phyloP scores from a whole-genome alignment of 768 basidiomycete genomes.

The Hysterangium stoloniferum region DNA sequence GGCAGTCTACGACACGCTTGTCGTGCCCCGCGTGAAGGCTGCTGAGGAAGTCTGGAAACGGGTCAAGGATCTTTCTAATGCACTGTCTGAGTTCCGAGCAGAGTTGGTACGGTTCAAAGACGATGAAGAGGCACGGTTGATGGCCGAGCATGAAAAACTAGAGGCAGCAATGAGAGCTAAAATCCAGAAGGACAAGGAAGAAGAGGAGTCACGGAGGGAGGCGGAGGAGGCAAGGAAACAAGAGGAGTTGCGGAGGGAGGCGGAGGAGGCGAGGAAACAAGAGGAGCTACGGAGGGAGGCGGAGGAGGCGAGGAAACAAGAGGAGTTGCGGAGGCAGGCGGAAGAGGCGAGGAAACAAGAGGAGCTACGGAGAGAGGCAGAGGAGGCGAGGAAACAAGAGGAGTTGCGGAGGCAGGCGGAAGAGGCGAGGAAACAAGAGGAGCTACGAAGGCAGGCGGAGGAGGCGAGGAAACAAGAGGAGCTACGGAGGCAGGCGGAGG shows the following conservation, averaged over 20 bases:
- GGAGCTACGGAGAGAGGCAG: conserved; percentile 5
- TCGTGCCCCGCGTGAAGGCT: conserved; percentile 39
- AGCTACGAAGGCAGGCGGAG: conserved; percentile 25
- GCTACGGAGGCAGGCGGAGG: conserved; percentile 15
- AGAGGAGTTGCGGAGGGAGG: conserved; percentile 25
- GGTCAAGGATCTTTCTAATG: too few relatives aligned
- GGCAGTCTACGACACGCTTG: conserved; percentile 39
- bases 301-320: conserved; percentile 5
- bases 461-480: conserved; percentile 14
- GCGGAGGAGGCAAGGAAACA: conserved; percentile 28
- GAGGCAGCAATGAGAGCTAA: conserved; percentile 19
- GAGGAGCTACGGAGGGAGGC: conserved; percentile 17
- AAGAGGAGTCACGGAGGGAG: conserved; percentile 20
- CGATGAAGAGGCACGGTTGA: conserved; percentile 19
- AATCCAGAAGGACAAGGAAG: conserved; percentile 17
- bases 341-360: conserved; percentile 24
- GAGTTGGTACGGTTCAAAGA: conserved; percentile 18
- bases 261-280: conserved; percentile 23
- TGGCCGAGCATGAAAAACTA: conserved; percentile 15
- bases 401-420: conserved; percentile 25
- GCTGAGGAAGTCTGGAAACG: conserved; percentile 44
- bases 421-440: conserved; percentile 22
- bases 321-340: conserved; percentile 9
- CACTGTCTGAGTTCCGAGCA: conserved; percentile 10
- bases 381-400: conserved; percentile 2